Evolutionary conservation across 2,329 filamentous ascomycete genomes (phyloP), one percentile per base, ranked within the genome.

Genomic region (Basipetospora chlamydospora): DNA sequence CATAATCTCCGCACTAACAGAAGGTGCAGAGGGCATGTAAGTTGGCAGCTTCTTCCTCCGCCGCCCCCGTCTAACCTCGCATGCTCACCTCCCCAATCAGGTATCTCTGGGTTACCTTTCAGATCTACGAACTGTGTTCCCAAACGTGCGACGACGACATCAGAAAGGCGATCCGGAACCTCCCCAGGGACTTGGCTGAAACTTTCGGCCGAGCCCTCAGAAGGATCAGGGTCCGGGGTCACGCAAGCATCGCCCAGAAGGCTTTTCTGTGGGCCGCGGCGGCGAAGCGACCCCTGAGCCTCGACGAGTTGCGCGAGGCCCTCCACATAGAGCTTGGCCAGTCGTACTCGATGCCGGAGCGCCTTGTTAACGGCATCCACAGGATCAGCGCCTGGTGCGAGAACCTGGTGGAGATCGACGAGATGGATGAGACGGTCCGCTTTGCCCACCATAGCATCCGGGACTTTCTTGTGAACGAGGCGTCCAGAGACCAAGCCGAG

Each of bases 81-180:
- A 32, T 16, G 13, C 5, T 32, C n/a, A 11, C 4, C 9, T 7
- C 29, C n/a, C 6, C 6, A 13, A 9, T 16, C 22, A 48, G 45
- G 45, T 44, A 45, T 34, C 41, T 47, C 2, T 46, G 44, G 45
- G 44, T 40, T 1, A 34, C 17, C 17, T 44, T 47, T 20, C 42
- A 44, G 26, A 17, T 48, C 2, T 3, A 42, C 3, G 42, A 47
- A 8, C 36, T 48, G 5, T 46, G 44, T 18, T 25, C 6, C 12
- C 38, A 45, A 12, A 7, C 17, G 12, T 43, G 37, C 13, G 45
- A 48, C 15, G 29, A 43, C 4, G 45, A 44, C 23, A 44, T 25
- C 22, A 6, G 22, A 25, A 25, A 25, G 22, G 22, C 22, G 11
- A 25, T 25, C 22, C 7, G 22, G 11, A 25, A 25, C 22, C 22